Percentiles rank a stretch among this genome's conserved stretches.
These are phyloP conservation scores for Penicillium sp. DNA, from an alignment of 2,329 filamentous ascomycete genomes.

Conservation along the genomic window DNA sequence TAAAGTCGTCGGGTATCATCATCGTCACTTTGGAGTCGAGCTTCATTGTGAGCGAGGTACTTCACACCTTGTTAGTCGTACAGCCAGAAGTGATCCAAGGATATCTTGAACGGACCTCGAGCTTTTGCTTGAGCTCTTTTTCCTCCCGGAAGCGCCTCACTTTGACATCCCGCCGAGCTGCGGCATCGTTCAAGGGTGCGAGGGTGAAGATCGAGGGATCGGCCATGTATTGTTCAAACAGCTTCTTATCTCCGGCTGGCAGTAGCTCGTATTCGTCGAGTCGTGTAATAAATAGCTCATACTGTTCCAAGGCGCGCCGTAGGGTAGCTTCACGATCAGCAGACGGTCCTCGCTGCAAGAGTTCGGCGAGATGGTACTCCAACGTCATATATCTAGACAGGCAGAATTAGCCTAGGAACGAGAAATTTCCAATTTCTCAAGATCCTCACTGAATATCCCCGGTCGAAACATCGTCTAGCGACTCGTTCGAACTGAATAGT, in stretches of 20 bases:
- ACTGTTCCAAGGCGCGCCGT: conserved; percentile 66
- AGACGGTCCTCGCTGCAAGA: conserved; percentile 68
- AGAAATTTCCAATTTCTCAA: neutral
- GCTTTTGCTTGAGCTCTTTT: conserved; percentile 78
- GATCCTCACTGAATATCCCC: conserved; percentile 71
- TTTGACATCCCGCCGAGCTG: conserved; percentile 76
- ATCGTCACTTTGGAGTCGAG: conserved; percentile 73
- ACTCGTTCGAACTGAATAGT: conserved; percentile 90
- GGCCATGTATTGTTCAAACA: conserved; percentile 74
- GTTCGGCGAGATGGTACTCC: conserved; percentile 76
- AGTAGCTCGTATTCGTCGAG: conserved; percentile 81
- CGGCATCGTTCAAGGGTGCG: conserved; percentile 66
- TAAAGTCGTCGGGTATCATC: conserved; percentile 79
- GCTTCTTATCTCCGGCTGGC: conserved; percentile 63
- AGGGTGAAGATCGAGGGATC: conserved; percentile 73
- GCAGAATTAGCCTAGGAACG: conserved; percentile 26
- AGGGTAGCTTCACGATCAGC: conserved; percentile 68
- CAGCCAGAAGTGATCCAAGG: conserved; percentile 31
- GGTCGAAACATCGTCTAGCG: conserved; percentile 82
- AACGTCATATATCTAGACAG: conserved; percentile 70
- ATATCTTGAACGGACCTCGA: conserved; percentile 62
- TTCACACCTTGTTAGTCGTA: conserved; percentile 45
- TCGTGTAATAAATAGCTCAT: conserved; percentile 76
- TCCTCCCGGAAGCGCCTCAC: conserved; percentile 84
- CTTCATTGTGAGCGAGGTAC: conserved; percentile 63